Conservation (phyloP, 768 basidiomycete species). For the Lactifluus subvellereus region DNA sequence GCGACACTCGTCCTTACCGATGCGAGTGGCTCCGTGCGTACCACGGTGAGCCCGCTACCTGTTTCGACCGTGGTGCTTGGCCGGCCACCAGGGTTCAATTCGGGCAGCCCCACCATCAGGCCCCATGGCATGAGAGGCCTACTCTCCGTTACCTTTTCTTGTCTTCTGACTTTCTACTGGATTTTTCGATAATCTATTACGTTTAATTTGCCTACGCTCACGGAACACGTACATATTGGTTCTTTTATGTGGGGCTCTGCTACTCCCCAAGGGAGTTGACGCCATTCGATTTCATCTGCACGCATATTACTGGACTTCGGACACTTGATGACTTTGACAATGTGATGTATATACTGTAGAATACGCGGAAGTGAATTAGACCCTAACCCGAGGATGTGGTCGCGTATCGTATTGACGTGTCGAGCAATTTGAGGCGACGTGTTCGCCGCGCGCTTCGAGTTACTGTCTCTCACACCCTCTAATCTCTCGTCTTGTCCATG, state of each 20-base stretch:
- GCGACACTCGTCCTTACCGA: slow-evolving; percentile 56
- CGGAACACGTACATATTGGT: not conserved
- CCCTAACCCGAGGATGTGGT: slow-evolving; percentile 16
- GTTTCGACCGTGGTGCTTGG: slow-evolving; percentile 52
- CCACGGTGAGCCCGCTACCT: slow-evolving; percentile 46
- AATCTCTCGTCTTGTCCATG: slow-evolving; percentile 14
- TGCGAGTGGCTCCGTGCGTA: slow-evolving; percentile 45
- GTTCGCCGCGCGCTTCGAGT: not conserved
- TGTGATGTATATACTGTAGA: not conserved
- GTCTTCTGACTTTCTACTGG: not conserved
- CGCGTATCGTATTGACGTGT: slow-evolving; percentile 15
- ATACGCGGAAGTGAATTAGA: not conserved
- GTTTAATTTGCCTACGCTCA: not conserved
- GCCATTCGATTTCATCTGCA: not conserved
- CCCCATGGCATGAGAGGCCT: not conserved
- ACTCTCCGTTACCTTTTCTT: slow-evolving; percentile 2
- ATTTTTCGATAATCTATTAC: slow-evolving; percentile 8
- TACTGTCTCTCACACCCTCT: not conserved
- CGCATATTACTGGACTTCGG: slow-evolving; percentile 10
- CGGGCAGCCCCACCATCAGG: not conserved
- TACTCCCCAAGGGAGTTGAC: not conserved
- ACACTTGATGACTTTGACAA: not conserved
- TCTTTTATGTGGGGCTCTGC: not conserved
- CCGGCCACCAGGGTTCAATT: slow-evolving; percentile 47
- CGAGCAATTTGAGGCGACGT: not conserved